Conservation (phyloP, 257 asterid species). For the Capsicum rhomboideum region DNA sequence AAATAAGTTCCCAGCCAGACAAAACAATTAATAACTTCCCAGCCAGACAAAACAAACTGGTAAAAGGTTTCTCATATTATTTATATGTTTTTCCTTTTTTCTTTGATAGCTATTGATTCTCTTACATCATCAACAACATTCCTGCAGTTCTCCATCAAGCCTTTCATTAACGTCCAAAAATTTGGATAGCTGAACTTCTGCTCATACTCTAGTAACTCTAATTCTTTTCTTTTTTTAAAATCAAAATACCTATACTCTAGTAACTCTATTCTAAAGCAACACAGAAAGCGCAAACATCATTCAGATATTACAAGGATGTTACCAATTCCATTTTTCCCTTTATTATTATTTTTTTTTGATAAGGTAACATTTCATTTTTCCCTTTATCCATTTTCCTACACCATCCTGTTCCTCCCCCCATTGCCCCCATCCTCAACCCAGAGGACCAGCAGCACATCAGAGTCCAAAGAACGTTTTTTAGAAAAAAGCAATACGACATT, state of each 20-base stretch:
- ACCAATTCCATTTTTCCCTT: background rate
- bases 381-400: background rate
- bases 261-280: background rate
- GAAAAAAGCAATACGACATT: background rate
- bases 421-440: background rate
- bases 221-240: background rate
- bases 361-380: background rate
- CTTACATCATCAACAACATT: background rate
- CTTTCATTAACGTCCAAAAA: background rate
- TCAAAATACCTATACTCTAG: background rate
- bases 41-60: background rate
- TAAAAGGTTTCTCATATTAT: background rate
- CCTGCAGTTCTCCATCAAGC: background rate
- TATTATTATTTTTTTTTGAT: too few species aligned
- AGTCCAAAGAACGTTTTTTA: background rate
- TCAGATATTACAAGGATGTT: background rate
- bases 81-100: background rate
- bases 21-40: too few species aligned
- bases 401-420: background rate
- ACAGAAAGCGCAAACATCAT: background rate
- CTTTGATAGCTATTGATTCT: background rate
- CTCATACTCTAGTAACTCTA: background rate
- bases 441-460: background rate
- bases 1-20: background rate
- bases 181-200: background rate